Evolutionary conservation across 2,329 filamentous ascomycete genomes (phyloP), one percentile per base, ranked within the genome.

Genomic region (Ophiostoma sp.): DNA sequence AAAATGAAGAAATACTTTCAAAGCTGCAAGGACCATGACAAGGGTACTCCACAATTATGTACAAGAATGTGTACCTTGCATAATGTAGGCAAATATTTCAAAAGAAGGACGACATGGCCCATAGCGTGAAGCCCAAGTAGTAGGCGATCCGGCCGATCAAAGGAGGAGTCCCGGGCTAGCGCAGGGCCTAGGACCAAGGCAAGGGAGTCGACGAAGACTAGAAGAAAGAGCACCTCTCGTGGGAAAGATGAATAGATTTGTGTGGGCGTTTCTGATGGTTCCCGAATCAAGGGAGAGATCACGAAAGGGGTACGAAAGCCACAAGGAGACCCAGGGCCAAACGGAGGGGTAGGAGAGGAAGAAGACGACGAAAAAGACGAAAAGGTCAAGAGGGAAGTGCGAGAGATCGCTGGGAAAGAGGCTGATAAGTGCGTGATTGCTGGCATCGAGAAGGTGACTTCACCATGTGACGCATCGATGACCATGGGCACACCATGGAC

Each of bases 11-110:
- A 17, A 66, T 36, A 69, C 44, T n/a, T n/a, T 48, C 64, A 41
- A 71, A 27, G 52, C 68, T 62, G 60, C 68, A 68, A 10, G 48
- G 48, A 68, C 67, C n/a, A 69, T 67, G 62, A 72, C n/a, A 70
- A 68, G 62, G 68, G 23, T 62, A n/a, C 68, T 68, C 71, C 71
- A 72, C 71, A 67, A 67, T 70, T 69, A 62, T 67, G 60, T 52
- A 11, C 71, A 71, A 52, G 67, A 71, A 71, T 66, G 67, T 41
- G 67, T 41, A 68, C n/a, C 44, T 57, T 36, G 62, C 62, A 69
- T 23, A 65, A 65, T 33, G 15, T 20, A 65, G 54, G 44, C 35
- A 23, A 64, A 65, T 48, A 31, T 10, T 8, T 64, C 27, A 57
- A 67, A 67, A 68, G 35, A 62, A 23, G n/a, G 54, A 35, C 20